A percentile compares a stretch with the other conserved stretches of the same genome.
These are phyloP conservation scores for Escovopsis sp. DNA, from an alignment of 2,329 filamentous ascomycete species.

Conservation along the genomic window DNA sequence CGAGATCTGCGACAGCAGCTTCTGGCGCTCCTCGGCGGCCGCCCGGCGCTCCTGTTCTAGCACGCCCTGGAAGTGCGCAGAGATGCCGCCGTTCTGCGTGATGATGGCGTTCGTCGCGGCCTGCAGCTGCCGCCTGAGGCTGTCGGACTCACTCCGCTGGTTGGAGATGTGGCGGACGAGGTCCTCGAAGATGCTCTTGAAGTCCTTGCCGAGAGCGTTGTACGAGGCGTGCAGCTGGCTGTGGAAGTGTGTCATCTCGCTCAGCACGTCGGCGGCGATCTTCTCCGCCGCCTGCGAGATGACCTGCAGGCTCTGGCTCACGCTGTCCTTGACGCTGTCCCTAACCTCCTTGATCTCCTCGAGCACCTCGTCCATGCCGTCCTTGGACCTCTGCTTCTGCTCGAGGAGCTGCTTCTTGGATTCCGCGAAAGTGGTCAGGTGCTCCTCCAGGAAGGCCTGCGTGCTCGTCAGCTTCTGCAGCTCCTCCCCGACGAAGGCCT, in stretches of 20 bases:
- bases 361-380: constrained; percentile 80
- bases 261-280: constrained; percentile 79
- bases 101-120: constrained; percentile 53
- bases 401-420: constrained; percentile 54
- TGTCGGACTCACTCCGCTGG: constrained; percentile 64
- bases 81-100: constrained; percentile 51
- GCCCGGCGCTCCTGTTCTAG: constrained; percentile 63
- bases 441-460: constrained; percentile 54
- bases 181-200: constrained; percentile 73
- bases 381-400: constrained; percentile 54
- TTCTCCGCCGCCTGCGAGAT: constrained; percentile 73
- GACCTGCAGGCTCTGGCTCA: constrained; percentile 71
- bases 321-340: constrained; percentile 72
- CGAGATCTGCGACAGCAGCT: constrained; percentile 62
- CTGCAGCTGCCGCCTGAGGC: constrained; percentile 56
- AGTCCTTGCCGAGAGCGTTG: constrained; percentile 66
- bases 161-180: constrained; percentile 58
- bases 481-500: constrained; percentile 61
- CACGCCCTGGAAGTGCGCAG: constrained; percentile 50
- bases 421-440: constrained; percentile 50
- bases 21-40: constrained; percentile 58
- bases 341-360: constrained; percentile 85
- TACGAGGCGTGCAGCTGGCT: constrained; percentile 70
- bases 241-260: constrained; percentile 74
- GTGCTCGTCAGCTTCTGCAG: constrained; percentile 55